Base-by-base conservation (phyloP, 768 basidiomycete genomes). In the Suillus weaverae region DNA sequence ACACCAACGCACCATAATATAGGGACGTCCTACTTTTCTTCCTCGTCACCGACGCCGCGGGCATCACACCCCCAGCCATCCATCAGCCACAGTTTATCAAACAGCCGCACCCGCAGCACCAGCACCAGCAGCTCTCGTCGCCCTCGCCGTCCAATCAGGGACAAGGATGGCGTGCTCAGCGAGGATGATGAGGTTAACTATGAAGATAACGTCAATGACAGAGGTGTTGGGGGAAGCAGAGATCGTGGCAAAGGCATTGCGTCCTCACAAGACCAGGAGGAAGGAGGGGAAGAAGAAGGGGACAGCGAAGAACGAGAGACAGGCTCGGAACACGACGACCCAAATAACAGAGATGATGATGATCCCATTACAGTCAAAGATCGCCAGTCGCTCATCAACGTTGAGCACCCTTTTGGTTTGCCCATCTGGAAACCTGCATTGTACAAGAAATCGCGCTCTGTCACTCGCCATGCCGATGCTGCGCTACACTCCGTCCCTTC, bases 351-450 rank as follows among this genome's bases (percentile, higher is more conserved):
- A 26, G 75, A 77, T 44, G 90, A 89, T n/a, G 89, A 89, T 36
- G 95, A 96, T 70, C 93, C 89, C 4, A 91, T 97, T 67, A 99
- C 97, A 0, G 79, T 99, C 69, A 94, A 91, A 78, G 95, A 98
- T 70, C 87, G 97, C 36, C 97, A 99, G 76, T 97, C 96, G 50
- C 91, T 97, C 70, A 97, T 99, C 74, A 99, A 99, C 79, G 96
- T 97, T 73, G 94, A 97, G 73, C 97, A 99, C 76, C 97, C 97
- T 16, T 99, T 99, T 76, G 97, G 97, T 81, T 83, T 99, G 65
- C 97, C 94, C 44, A 98, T 99, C 74, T 99, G 97, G 97, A 99
- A 99, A 77, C 97, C 97, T 26, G 97, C 97, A 0, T 78, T 99
- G 64, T 99, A 99, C 87, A 95, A 96, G 79, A 99, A 99, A 75